Percentiles rank a stretch among this genome's conserved stretches.
phyloP scores from a whole-genome alignment of 2,329 filamentous ascomycete species.

The Cladorrhinum sp. region DNA sequence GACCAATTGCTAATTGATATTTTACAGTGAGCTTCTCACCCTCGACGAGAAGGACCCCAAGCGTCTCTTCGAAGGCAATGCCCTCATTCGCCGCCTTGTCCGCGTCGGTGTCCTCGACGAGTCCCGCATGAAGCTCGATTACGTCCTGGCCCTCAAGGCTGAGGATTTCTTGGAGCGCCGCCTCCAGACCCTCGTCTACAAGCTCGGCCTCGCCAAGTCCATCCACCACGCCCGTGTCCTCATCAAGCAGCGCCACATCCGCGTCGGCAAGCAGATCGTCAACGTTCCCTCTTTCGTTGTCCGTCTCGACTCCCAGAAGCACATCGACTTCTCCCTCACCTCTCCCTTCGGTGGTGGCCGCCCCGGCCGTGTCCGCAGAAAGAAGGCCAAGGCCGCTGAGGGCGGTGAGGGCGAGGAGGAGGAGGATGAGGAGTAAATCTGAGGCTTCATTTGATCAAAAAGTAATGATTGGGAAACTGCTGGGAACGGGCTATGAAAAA shows the following conservation, averaged over 20 bases:
- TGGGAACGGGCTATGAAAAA: constrained; percentile 27
- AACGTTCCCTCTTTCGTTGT: constrained; percentile 99
- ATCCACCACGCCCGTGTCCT: constrained; percentile 99
- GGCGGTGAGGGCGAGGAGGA: constrained; percentile 76
- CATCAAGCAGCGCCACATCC: constrained; percentile 99
- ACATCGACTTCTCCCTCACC: constrained; percentile 98
- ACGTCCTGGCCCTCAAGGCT: constrained; percentile 97
- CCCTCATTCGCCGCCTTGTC: constrained; percentile 99
- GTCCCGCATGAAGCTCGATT: constrained; percentile 99
- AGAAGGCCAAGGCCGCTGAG: constrained; percentile 98
- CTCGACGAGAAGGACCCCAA: constrained; percentile 99
- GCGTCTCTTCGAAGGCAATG: constrained; percentile 99
- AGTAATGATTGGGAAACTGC: constrained; percentile 24
- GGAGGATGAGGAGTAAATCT: constrained; percentile 72
- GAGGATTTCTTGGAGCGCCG: constrained; percentile 99
- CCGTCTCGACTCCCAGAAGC: constrained; percentile 99
- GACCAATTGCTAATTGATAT: constrained; percentile 20
- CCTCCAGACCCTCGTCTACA: constrained; percentile 99
- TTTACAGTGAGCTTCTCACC: constrained; percentile 90
- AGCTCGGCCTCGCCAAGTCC: constrained; percentile 99
- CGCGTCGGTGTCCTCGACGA: constrained; percentile 99
- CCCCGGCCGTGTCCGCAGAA: constrained; percentile 95
- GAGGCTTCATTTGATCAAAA: constrained; percentile 17
- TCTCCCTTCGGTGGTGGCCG: constrained; percentile 97
- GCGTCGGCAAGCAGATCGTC: constrained; percentile 99